Conservation (phyloP, 257 asterid genomes). For the Scutellaria baicalensis region DNA sequence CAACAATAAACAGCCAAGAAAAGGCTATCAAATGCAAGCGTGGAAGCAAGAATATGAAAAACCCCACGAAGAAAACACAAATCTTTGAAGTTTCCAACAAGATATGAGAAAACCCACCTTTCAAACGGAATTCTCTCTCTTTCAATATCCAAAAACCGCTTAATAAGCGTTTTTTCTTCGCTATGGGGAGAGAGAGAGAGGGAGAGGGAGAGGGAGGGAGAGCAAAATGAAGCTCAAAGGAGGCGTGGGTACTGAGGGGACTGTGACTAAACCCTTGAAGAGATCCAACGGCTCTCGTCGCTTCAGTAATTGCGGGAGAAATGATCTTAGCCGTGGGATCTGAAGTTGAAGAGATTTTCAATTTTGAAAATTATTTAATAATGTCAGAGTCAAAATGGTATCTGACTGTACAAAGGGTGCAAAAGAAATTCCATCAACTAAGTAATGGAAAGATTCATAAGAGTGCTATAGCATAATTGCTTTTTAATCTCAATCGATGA, state of each 20-base stretch:
- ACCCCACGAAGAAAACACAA: neutral
- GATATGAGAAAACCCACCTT: conserved; percentile 17
- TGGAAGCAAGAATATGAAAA: neutral
- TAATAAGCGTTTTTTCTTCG: conserved; percentile 22
- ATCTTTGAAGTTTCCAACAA: neutral
- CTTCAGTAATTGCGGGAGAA: conserved; percentile 12
- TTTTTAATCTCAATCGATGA: too few relatives aligned
- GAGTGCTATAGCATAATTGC: too few relatives aligned
- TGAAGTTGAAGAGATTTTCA: neutral
- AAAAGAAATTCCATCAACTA: too few relatives aligned
- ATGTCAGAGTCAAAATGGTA: neutral
- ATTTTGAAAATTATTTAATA: neutral
- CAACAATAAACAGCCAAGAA: neutral
- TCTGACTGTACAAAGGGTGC: too few relatives aligned
- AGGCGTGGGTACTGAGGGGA: conserved; percentile 32
- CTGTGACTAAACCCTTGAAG: conserved; percentile 39
- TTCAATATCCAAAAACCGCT: conserved; percentile 23
- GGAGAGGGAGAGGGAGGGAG: neutral
- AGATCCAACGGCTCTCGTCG: conserved; percentile 33
- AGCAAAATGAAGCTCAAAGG: conserved; percentile 4
- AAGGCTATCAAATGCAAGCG: neutral
- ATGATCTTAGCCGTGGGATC: conserved; percentile 24
- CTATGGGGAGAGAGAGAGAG: neutral
- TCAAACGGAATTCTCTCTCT: neutral
- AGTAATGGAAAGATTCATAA: too few relatives aligned